phyloP scores from a whole-genome alignment of 139 green algal species.

The Coelastrella sp. region DNA sequence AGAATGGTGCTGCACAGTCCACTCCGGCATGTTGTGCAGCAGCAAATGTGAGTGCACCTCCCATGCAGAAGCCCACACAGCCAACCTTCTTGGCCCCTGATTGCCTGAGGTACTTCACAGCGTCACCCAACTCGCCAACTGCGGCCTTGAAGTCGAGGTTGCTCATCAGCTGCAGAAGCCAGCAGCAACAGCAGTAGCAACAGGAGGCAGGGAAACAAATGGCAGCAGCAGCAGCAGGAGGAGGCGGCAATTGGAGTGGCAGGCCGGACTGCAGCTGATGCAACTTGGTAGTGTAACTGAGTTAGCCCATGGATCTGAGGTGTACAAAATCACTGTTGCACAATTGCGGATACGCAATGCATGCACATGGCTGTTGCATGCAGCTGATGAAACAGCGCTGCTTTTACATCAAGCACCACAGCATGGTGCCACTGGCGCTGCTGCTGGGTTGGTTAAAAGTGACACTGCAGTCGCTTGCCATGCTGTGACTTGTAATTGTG shows the following conservation, averaged over 20 bases:
- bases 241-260: no score
- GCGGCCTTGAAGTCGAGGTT: conserved; percentile 77
- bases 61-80: conserved; percentile 73
- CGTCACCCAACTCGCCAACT: conserved; percentile 69
- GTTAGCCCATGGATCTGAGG: no score
- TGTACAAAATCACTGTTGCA: no score
- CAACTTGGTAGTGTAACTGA: no score
- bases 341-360: no score
- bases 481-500: not conserved
- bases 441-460: no score
- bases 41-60: conserved; percentile 71
- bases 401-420: no score
- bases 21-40: conserved; percentile 69
- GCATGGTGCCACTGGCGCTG: no score
- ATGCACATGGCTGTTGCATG: no score
- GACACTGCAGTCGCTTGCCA: no score
- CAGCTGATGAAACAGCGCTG: no score
- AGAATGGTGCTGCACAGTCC: conserved; percentile 67
- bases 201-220: not conserved
- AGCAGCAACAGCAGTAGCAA: conserved; percentile 26
- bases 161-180: conserved; percentile 64
- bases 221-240: not conserved
- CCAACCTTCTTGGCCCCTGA: conserved; percentile 62
- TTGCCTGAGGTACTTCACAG: conserved; percentile 62
- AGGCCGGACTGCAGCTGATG: no score